Conservation (phyloP, 768 basidiomycete genomes). For the Kwoniella sp. region DNA sequence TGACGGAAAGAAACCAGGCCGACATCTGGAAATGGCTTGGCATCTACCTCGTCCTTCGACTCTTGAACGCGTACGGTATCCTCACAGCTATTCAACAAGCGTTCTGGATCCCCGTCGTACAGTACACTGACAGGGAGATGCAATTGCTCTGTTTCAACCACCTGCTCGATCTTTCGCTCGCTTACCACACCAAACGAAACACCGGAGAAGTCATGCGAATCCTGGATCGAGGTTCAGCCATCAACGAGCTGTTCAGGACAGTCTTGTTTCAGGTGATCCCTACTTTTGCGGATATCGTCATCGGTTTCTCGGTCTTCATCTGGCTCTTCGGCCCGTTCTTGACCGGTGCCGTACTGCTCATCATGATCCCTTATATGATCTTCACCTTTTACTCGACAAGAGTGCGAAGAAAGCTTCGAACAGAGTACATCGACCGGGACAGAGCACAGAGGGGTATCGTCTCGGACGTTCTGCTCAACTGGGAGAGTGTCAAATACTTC, state of each 20-base stretch:
- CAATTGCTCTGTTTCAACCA: conserved; percentile 82
- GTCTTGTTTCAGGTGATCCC: conserved; percentile 83
- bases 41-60: conserved; percentile 69
- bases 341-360: conserved; percentile 68
- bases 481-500: conserved; percentile 77
- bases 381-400: conserved; percentile 63
- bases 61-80: conserved; percentile 77
- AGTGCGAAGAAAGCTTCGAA: conserved; percentile 73
- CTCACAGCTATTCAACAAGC: conserved; percentile 45
- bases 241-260: conserved; percentile 78
- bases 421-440: conserved; percentile 80
- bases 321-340: conserved; percentile 51
- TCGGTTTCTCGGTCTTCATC: conserved; percentile 55
- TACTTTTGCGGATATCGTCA: conserved; percentile 73
- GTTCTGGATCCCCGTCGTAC: conserved; percentile 82
- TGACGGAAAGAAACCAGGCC: conserved; percentile 15
- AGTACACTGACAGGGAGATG: conserved; percentile 87
- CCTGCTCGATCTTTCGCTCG: conserved; percentile 79
- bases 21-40: conserved; percentile 70
- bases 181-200: conserved; percentile 78
- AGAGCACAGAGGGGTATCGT: conserved; percentile 76
- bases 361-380: conserved; percentile 64
- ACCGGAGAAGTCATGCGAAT: conserved; percentile 84
- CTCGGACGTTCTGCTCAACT: conserved; percentile 54
- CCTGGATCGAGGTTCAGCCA: conserved; percentile 69